Conservation (phyloP, 202 grass and related monocot genomes). For the Setaria italica region DNA sequence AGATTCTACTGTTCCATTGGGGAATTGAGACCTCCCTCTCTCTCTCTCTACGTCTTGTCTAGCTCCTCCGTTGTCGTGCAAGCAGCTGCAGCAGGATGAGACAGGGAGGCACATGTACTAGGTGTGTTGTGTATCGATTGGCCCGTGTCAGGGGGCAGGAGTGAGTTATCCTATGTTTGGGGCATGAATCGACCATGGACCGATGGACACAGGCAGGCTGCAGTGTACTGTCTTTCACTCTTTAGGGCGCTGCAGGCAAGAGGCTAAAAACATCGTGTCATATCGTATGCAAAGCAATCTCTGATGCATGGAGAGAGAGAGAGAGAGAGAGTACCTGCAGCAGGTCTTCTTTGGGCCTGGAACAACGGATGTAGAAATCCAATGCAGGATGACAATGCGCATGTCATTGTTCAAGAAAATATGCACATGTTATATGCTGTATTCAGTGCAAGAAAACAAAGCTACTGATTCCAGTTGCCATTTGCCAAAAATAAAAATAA, state of each 20-base stretch:
- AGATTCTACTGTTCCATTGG: constrained; percentile 56
- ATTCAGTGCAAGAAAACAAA: background rate
- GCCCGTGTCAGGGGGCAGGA: constrained; percentile 2
- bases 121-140: constrained; percentile 20
- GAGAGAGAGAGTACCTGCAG: background rate
- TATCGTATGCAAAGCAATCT: constrained; percentile 32
- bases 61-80: constrained; percentile 23
- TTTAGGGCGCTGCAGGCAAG: background rate
- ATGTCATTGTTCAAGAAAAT: background rate
- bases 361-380: background rate
- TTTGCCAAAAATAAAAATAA: background rate
- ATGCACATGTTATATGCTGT: background rate
- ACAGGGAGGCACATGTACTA: constrained; percentile 4
- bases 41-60: constrained; percentile 40
- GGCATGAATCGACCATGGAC: background rate
- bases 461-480: background rate
- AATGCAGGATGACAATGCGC: background rate
- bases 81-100: constrained; percentile 14
- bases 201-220: background rate
- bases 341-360: background rate
- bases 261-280: constrained; percentile 29
- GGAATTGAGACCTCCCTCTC: background rate
- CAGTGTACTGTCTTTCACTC: background rate
- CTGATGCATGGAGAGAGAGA: background rate
- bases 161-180: constrained; percentile 39